phyloP scores from a whole-genome alignment of 1,284 basidiomycete genomes.

The Rhizoctonia solani region DNA sequence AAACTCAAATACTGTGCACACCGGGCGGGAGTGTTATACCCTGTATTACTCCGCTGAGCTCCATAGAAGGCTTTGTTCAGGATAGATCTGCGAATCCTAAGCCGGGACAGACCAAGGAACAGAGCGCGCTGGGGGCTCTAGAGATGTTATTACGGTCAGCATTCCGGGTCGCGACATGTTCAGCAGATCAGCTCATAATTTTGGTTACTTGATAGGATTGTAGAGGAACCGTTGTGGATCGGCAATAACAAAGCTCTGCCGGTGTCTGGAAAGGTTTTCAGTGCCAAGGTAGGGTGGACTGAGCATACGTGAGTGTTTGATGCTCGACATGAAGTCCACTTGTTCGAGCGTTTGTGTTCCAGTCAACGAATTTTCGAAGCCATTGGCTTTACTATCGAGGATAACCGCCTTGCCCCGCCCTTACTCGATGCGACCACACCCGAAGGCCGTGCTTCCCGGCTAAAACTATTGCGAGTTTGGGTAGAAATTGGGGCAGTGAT shows the following conservation, averaged over 20 bases:
- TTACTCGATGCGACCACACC: slow-evolving; percentile 53
- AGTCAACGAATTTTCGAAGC: slow-evolving; percentile 61
- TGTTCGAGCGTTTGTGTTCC: slow-evolving; percentile 47
- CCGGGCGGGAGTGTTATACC: slow-evolving; percentile 59
- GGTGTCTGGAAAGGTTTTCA: slow-evolving; percentile 23
- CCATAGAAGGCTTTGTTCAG: slow-evolving; percentile 52
- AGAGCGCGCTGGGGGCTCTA: slow-evolving; percentile 57
- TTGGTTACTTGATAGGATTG: slow-evolving; percentile 52
- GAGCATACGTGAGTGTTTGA: slow-evolving; percentile 22
- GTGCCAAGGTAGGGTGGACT: slow-evolving; percentile 37
- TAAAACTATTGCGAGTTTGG: slow-evolving; percentile 73
- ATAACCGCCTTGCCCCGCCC: slow-evolving; percentile 57
- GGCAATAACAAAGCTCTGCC: slow-evolving; percentile 50
- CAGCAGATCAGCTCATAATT: slow-evolving; percentile 9
- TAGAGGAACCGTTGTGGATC: slow-evolving; percentile 74
- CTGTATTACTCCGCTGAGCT: slow-evolving; percentile 64
- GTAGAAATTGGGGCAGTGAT: slow-evolving; percentile 70
- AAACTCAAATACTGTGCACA: slow-evolving; percentile 63
- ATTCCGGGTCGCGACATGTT: too few species aligned
- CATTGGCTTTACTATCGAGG: slow-evolving; percentile 58
- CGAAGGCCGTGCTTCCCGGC: slow-evolving; percentile 57
- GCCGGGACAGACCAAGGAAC: slow-evolving; percentile 51
- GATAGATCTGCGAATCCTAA: slow-evolving; percentile 50
- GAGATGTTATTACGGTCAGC: slow-evolving; percentile 72
- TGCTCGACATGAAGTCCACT: neutral